phyloP scores from a whole-genome alignment of 208 protist genomes.

The Trichomonas tenax region DNA sequence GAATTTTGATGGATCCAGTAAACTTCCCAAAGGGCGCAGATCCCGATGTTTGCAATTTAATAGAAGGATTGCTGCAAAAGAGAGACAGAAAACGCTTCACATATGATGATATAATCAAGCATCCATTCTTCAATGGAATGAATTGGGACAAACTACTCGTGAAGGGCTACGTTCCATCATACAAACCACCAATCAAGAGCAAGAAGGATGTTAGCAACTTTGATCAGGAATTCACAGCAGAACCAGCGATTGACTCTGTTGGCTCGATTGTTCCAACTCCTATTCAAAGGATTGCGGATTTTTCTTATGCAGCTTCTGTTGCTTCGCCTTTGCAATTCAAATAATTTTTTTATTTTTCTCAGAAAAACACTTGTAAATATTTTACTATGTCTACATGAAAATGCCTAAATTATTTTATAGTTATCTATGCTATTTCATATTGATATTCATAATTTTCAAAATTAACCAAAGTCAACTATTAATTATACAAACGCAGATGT shows the following conservation, averaged over 20 bases:
- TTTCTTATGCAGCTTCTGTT: background rate
- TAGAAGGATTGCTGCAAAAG: background rate
- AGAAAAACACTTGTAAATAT: no score
- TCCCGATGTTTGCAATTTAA: background rate
- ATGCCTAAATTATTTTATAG: no score
- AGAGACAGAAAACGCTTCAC: background rate
- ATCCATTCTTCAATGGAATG: background rate
- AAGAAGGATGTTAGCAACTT: background rate
- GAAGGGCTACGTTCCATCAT: background rate
- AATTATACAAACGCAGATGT: no score
- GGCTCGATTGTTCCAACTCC: background rate
- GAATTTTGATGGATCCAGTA: background rate
- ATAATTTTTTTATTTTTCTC: background rate
- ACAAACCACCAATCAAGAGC: background rate
- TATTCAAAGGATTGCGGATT: background rate
- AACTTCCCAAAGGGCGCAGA: background rate
- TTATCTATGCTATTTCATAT: no score
- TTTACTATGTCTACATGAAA: no score
- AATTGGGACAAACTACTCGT: background rate
- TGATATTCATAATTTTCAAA: no score
- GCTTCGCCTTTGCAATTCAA: background rate
- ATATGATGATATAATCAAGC: background rate
- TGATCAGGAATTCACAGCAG: background rate
- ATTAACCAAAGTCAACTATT: no score
- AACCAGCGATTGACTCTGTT: slow-evolving; percentile 3